Evolutionary conservation across 805 yeast species (phyloP), one percentile per base, ranked within the genome.

Genomic region (Wickerhamiella kurtzmanii): DNA sequence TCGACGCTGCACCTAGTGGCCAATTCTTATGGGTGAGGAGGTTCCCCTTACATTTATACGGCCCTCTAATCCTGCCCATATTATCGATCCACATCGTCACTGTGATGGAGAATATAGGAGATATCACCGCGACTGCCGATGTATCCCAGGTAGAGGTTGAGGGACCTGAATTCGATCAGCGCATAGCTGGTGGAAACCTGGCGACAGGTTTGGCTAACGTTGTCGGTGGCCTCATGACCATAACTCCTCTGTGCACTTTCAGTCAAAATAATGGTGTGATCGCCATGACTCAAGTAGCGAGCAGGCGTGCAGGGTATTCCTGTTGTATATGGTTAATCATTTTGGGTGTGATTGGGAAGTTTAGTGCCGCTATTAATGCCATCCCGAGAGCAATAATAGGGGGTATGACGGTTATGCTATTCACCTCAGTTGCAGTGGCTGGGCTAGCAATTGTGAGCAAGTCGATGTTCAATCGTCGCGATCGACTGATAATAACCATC

Each of bases 221-320:
- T 20, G 50, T 85, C 1, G 79, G 92, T 18, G 85, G 86, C 36
- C 69, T 85, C 38, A 72, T 77, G 74, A 84, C 94, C 20, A 67
- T 81, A 47, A 80, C 94, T n/a, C 95, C 95, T 48, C 71, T 84
- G 76, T 80, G 92, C 9, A 80, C 89, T 0, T 86, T 86, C 68
- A 94, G 95, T 13, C 95, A 86, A 65, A 85, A 85, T 66, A 85
- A 85, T 63, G 95, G 95, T 71, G 94, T 86, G 49, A 84, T 86
- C 54, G 79, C 94, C 39, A 72, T 86, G 60, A 86, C 95, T 44
- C 83, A 83, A 62, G 84, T 94, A 68, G 95, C 94, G 44, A 79
- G 82, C 59, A 74, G 94, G 68, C 70, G 72, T 44, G 83, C 75
- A 20, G 95, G 88, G 35, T 79, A 76, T 64, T 80, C 82, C 79